Conservation (phyloP, 306 rosid genomes). For the Carpinus fangiana region DNA sequence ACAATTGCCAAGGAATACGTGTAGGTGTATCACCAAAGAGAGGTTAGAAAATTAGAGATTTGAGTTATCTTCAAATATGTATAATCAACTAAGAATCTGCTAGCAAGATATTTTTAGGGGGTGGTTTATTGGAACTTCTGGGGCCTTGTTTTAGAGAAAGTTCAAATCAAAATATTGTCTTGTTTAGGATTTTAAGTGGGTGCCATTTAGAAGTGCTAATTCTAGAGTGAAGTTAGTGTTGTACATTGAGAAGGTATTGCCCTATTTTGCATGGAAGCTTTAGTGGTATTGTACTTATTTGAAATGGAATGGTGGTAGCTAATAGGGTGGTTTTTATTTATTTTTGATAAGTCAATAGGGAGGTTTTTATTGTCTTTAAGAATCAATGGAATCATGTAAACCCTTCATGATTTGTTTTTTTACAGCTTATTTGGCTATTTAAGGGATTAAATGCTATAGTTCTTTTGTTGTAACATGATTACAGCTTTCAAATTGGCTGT, state of each 20-base stretch:
- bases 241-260: neutral
- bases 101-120: neutral
- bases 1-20: neutral
- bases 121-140: neutral
- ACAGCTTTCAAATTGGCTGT: neutral
- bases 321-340: neutral
- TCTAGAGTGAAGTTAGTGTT: neutral
- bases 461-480: neutral
- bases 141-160: neutral
- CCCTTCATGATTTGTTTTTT: neutral
- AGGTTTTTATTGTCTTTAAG: neutral
- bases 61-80: neutral
- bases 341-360: no score
- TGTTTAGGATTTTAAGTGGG: neutral
- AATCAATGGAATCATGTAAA: neutral
- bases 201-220: neutral
- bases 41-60: neutral
- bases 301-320: neutral
- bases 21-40: neutral
- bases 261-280: neutral
- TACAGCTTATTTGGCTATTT: neutral
- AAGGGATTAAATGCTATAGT: neutral
- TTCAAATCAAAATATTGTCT: neutral
- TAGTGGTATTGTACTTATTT: neutral
- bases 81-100: neutral